These are phyloP conservation scores for Calonectria multiphialidica DNA, from an alignment of 2,329 filamentous ascomycete species.

Conservation along the genomic window DNA sequence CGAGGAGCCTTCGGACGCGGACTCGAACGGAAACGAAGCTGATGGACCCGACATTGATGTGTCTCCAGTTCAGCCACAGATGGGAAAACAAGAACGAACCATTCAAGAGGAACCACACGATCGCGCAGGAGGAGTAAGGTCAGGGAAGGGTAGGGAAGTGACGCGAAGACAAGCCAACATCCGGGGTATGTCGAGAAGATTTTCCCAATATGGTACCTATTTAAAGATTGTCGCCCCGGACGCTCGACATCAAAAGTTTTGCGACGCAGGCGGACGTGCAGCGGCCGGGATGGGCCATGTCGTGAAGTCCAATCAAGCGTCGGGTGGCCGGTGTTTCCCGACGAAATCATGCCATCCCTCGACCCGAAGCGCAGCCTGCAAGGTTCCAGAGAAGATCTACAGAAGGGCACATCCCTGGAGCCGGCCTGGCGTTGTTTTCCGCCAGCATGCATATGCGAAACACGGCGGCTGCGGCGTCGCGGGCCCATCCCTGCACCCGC, in stretches of 20 bases:
- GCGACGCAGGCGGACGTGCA: constrained; percentile 18
- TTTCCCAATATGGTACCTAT: constrained; percentile 31
- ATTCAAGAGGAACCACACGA: constrained; percentile 22
- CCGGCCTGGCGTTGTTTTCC: constrained; percentile 17
- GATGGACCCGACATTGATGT: constrained; percentile 38
- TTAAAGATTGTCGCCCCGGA: constrained; percentile 23
- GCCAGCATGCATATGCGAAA: constrained; percentile 33
- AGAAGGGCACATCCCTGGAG: constrained; percentile 14
- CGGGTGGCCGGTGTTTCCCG: constrained; percentile 41
- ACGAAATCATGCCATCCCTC: constrained; percentile 44
- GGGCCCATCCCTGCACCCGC: constrained; percentile 27
- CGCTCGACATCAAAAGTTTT: constrained; percentile 19
- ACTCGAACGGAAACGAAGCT: constrained; percentile 25
- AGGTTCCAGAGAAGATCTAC: constrained; percentile 8
- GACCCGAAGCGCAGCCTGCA: constrained; percentile 32
- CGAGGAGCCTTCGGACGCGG: constrained; percentile 20
- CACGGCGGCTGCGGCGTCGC: constrained; percentile 27
- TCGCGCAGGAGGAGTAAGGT: constrained; percentile 26
- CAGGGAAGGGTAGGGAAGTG: constrained; percentile 13
- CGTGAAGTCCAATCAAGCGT: constrained; percentile 20
- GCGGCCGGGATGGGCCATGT: constrained; percentile 31
- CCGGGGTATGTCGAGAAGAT: constrained; percentile 30
- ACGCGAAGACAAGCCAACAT: constrained; percentile 18
- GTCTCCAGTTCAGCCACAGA: constrained; percentile 28
- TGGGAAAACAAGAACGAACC: constrained; percentile 29